Conservation (phyloP, 305 asterid genomes). For the Fraxinus platypoda region DNA sequence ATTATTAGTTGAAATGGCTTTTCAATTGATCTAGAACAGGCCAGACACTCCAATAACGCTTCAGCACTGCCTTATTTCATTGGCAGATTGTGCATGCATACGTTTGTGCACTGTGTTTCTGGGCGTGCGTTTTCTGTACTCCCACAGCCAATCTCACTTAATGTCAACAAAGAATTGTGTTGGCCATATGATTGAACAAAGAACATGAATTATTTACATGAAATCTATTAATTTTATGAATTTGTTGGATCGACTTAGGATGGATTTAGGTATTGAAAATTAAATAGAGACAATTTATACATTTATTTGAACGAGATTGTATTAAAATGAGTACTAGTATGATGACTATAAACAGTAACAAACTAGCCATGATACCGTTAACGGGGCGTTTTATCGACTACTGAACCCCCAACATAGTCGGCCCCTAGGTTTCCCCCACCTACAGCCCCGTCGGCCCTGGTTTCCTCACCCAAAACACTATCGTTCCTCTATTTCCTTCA, state of each 20-base stretch:
- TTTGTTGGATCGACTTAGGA: background rate
- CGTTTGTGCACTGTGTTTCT: background rate
- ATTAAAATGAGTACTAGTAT: background rate
- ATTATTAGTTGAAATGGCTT: background rate
- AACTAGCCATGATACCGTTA: background rate
- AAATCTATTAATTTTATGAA: background rate
- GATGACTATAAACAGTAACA: background rate
- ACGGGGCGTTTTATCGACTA: background rate
- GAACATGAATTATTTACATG: background rate
- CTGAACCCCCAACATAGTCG: background rate
- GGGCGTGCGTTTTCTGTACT: background rate
- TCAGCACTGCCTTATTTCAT: background rate
- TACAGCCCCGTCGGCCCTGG: background rate
- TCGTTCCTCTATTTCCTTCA: background rate
- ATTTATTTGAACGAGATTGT: background rate
- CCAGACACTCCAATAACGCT: background rate
- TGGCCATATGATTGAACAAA: background rate
- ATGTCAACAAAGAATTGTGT: background rate
- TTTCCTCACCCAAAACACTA: background rate
- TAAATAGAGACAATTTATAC: background rate
- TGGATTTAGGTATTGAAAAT: background rate
- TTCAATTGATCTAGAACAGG: background rate
- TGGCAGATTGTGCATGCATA: background rate
- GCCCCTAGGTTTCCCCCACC: background rate
- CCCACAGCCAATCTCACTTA: background rate